Evolutionary conservation across 1,284 basidiomycete species (phyloP), one percentile per base, ranked within the genome.

Genomic region (Clitocybe nebularis): DNA sequence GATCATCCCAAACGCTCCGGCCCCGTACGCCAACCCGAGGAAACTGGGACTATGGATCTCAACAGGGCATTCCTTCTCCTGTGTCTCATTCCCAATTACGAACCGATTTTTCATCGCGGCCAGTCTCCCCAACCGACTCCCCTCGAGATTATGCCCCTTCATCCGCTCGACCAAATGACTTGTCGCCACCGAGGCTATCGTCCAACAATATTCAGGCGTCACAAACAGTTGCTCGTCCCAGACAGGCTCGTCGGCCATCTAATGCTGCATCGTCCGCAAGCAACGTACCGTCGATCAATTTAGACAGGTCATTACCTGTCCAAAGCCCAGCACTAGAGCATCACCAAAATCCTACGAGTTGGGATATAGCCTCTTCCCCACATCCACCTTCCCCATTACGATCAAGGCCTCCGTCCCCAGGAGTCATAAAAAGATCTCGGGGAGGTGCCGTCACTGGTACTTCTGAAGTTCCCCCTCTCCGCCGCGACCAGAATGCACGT

Each of bases 401-500:
- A 11, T 39, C 46, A 9, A 50, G 39, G 19, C 36, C 49, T n/a
- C 32, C 43, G 6, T 45, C 46, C 9, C 39, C 46, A 32, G 30
- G 23, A 30, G 5, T 32, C 28, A 45, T 36, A 2, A 46, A 47
- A 35, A 38, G 26, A 25, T 34, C 33, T 9, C 45, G 40, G 16
- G 46, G 13, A 26, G 22, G 13, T 28, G n/a, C 32, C 17, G 14
- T 28, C 4, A 17, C 17, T 37, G 23, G 26, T 14, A 28, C 19
- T 21, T 30, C 45, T 34, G 46, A 51, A 10, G 47, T 43, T 3
- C 51, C 57, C 4, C 52, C 56, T 30, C 47, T 55, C 20, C 71
- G 81, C 9, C 72, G 69, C 50, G 82, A 80, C 45, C 80, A 74
- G 30, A 84, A 82, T 49, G 77, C 79, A 3, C 77, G 88, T 5